Conservation (phyloP, 305 asterid species). For the Fraxinus albicans region DNA sequence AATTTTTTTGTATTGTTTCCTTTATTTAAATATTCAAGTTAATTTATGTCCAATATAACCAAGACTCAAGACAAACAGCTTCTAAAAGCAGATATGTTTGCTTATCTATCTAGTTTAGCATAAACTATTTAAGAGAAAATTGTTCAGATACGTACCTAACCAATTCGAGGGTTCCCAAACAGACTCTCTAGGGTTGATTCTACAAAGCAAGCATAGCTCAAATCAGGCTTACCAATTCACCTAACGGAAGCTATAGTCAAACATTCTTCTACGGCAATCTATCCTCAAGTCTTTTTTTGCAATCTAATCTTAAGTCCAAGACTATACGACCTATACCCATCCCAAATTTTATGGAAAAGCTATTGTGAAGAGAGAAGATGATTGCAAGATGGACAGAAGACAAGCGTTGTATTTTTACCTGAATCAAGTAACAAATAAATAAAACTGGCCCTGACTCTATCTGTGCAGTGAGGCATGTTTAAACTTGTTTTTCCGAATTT, state of each 20-base stretch:
- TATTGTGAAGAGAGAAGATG: background rate
- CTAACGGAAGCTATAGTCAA: background rate
- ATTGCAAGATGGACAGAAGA: background rate
- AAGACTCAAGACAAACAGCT: background rate
- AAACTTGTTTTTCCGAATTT: background rate
- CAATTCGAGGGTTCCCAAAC: background rate
- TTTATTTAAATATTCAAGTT: background rate
- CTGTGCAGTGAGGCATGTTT: constrained; percentile 2
- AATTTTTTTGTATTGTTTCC: background rate
- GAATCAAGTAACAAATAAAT: background rate
- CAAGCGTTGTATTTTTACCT: background rate
- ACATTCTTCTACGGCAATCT: background rate
- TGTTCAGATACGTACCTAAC: background rate
- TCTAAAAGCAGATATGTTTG: background rate
- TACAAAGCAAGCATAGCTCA: background rate
- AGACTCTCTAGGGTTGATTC: background rate
- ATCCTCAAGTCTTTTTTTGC: background rate
- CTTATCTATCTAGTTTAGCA: background rate
- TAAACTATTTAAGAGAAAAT: background rate
- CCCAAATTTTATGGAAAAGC: background rate
- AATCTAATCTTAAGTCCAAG: background rate
- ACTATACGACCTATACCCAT: background rate
- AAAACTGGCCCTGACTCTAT: background rate
- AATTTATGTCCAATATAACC: background rate
- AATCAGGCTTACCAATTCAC: background rate